Conservation (phyloP, 441 rosid genomes). For the Gossypium trilobum region DNA sequence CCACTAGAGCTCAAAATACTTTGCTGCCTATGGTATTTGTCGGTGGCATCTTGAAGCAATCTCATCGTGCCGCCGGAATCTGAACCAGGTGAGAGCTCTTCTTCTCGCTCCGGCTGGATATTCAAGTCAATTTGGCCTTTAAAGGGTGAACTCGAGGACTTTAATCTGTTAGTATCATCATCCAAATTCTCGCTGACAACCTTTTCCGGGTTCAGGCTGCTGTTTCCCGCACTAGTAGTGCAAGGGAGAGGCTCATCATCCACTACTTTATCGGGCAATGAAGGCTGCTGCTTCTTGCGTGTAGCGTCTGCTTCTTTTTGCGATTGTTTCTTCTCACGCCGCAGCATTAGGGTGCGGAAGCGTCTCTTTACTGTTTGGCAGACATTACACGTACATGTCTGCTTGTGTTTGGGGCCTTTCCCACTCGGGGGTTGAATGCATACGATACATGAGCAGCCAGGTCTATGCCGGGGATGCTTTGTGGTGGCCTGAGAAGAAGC, state of each 20-base stretch:
- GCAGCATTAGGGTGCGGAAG: constrained; percentile 37
- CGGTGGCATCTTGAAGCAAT: constrained; percentile 40
- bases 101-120: constrained; percentile 85
- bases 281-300: constrained; percentile 29
- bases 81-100: constrained; percentile 52
- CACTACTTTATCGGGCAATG: constrained; percentile 29
- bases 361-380: constrained; percentile 53
- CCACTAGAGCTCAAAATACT: constrained; percentile 26
- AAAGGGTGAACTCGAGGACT: constrained; percentile 44
- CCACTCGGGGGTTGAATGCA: constrained; percentile 73
- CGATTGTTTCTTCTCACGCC: constrained; percentile 62
- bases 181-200: constrained; percentile 36
- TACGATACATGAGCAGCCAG: constrained; percentile 62
- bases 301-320: constrained; percentile 52
- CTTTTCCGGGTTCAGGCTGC: constrained; percentile 38
- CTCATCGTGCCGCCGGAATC: constrained; percentile 38
- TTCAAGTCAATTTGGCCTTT: constrained; percentile 81
- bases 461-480: constrained; percentile 69
- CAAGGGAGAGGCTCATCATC: constrained; percentile 38
- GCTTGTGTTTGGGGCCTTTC: constrained; percentile 57
- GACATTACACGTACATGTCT: constrained; percentile 46
- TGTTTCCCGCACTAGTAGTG: constrained; percentile 28
- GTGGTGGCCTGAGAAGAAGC: constrained; percentile 44
- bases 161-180: constrained; percentile 35
- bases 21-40: constrained; percentile 33